Conservation (phyloP, 202 grass and related monocot species). For the Dendrocalamus latiflorus region DNA sequence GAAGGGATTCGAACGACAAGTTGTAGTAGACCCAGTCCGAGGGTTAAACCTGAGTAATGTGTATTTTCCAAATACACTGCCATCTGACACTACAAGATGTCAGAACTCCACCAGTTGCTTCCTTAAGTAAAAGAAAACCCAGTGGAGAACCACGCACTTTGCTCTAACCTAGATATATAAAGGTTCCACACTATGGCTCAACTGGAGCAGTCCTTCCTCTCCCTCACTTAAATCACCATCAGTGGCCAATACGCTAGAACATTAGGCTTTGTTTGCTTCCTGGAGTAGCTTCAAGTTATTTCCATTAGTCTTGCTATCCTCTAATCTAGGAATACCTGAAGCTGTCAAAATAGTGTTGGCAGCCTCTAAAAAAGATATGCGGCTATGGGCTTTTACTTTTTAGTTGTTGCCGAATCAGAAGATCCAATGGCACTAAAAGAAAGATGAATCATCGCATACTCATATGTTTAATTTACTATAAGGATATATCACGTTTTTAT, state of each 20-base stretch:
- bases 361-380: neutral
- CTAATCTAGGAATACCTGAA: neutral
- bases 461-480: neutral
- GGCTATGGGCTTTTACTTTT: no score
- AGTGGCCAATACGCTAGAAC: neutral
- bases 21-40: no score
- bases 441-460: neutral
- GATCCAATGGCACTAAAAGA: slow-evolving; percentile 10
- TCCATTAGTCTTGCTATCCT: neutral
- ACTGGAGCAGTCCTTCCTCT: neutral
- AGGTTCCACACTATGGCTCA: neutral
- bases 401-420: slow-evolving; percentile 5
- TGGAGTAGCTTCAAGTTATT: neutral
- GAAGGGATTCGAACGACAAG: neutral
- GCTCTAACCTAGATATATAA: neutral
- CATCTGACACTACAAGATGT: no score
- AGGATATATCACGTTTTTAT: neutral
- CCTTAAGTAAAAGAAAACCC: no score
- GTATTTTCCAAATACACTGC: no score
- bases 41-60: no score
- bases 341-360: neutral
- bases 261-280: neutral
- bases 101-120: no score
- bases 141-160: neutral
- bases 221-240: neutral